phyloP scores from a whole-genome alignment of 306 rosid genomes.

The Dalbergia cultrata region DNA sequence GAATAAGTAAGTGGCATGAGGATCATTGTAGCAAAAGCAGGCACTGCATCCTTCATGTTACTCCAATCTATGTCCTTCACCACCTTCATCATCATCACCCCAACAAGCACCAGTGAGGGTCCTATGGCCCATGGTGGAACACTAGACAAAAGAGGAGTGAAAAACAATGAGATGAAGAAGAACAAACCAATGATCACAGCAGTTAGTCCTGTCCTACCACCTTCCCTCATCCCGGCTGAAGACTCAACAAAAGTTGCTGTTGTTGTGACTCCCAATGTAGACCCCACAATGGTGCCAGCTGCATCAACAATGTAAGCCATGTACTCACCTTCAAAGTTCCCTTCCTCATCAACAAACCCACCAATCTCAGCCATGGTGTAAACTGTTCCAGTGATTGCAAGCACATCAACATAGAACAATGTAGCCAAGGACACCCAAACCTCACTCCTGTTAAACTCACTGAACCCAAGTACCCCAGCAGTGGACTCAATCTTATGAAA shows the following conservation, averaged over 20 bases:
- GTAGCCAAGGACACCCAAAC: constrained; percentile 87
- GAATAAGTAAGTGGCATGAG: constrained; percentile 95
- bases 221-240: constrained; percentile 84
- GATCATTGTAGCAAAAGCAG: constrained; percentile 83
- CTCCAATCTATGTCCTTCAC: constrained; percentile 90
- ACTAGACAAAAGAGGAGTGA: constrained; percentile 77
- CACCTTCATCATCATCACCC: constrained; percentile 97
- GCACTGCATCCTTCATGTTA: constrained; percentile 69
- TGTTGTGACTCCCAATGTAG: constrained; percentile 75
- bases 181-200: constrained; percentile 73
- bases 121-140: constrained; percentile 99
- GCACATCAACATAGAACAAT: constrained; percentile 83
- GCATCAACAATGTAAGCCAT: constrained; percentile 88
- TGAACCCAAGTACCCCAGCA: constrained; percentile 72
- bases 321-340: constrained; percentile 91
- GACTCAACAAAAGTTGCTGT: constrained; percentile 84
- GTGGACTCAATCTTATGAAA: constrained; percentile 79
- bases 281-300: constrained; percentile 70
- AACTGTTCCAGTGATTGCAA: constrained; percentile 82
- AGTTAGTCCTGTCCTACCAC: constrained; percentile 88
- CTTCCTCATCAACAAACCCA: constrained; percentile 70
- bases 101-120: constrained; percentile 89
- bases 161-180: constrained; percentile 77
- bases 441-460: constrained; percentile 61
- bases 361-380: constrained; percentile 90